phyloP scores from a whole-genome alignment of 345 rosid species.

The Jatropha curcas region DNA sequence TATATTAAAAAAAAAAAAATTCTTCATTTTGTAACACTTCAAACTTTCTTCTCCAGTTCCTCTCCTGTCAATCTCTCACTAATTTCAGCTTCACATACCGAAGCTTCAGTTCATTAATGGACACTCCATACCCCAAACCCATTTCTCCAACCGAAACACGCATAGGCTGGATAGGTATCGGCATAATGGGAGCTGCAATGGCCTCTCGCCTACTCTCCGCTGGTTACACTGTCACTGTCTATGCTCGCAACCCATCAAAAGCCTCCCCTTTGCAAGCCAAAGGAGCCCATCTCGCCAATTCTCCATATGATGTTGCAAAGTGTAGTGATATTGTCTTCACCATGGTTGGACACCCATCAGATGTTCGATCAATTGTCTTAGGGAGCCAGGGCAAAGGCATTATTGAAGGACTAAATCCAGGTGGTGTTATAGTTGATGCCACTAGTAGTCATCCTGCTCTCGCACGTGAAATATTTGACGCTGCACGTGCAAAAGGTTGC shows the following conservation, averaged over 20 bases:
- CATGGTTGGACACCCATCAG: slow-evolving; percentile 78
- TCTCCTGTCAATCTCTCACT: not conserved
- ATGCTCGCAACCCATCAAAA: slow-evolving; percentile 65
- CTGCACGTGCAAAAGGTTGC: slow-evolving; percentile 47
- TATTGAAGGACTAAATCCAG: slow-evolving; percentile 57
- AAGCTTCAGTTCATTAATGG: slow-evolving; percentile 36
- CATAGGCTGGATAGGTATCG: slow-evolving; percentile 85
- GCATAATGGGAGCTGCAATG: slow-evolving; percentile 86
- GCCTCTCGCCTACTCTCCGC: slow-evolving; percentile 74
- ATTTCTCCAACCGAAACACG: slow-evolving; percentile 51
- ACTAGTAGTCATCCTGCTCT: slow-evolving; percentile 66
- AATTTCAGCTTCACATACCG: not conserved
- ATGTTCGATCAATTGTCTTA: slow-evolving; percentile 64
- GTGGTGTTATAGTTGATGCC: slow-evolving; percentile 63
- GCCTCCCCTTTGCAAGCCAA: slow-evolving; percentile 49
- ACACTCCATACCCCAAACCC: slow-evolving; percentile 55
- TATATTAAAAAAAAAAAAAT: too few species aligned
- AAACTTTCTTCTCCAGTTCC: not conserved
- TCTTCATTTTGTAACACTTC: too few species aligned
- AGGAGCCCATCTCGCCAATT: slow-evolving; percentile 56
- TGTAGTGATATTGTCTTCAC: slow-evolving; percentile 66
- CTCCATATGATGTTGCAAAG: slow-evolving; percentile 48
- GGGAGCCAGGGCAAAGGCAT: slow-evolving; percentile 41
- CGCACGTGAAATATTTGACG: slow-evolving; percentile 56
- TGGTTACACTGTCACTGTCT: slow-evolving; percentile 61